phyloP scores from a whole-genome alignment of 768 basidiomycete species.

The Mycena latifolia region DNA sequence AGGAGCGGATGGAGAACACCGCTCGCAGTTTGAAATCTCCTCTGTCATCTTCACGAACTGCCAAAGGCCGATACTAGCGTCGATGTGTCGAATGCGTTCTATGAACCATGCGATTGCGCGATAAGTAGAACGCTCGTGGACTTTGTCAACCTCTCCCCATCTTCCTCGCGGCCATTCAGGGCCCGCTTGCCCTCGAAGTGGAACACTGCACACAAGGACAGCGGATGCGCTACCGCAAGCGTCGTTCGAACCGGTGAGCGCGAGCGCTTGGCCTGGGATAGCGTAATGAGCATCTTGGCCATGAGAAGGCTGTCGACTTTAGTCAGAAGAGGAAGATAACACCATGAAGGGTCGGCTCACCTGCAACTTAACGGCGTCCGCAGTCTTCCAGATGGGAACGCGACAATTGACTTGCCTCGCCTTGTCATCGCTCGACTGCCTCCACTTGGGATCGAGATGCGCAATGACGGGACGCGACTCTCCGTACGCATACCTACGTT shows the following conservation, averaged over 20 bases:
- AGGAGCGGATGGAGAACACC: constrained; percentile 87
- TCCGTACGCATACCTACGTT: constrained; percentile 82
- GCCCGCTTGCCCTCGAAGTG: constrained; percentile 77
- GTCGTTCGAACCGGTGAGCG: constrained; percentile 65
- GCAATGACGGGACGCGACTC: constrained; percentile 85
- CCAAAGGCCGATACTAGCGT: constrained; percentile 77
- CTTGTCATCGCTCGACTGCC: constrained; percentile 69
- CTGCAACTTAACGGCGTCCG: constrained; percentile 61
- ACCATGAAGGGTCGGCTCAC: constrained; percentile 51
- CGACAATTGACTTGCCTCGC: constrained; percentile 66
- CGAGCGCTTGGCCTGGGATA: constrained; percentile 67
- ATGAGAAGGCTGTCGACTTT: constrained; percentile 59
- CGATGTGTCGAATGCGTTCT: constrained; percentile 83
- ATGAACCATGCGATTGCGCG: constrained; percentile 88
- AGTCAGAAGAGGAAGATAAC: constrained; percentile 21
- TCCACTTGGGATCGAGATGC: constrained; percentile 81
- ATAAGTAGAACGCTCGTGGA: constrained; percentile 88
- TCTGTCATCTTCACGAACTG: constrained; percentile 62
- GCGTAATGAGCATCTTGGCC: constrained; percentile 72
- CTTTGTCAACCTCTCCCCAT: constrained; percentile 88
- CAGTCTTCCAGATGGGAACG: constrained; percentile 75
- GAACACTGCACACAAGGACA: constrained; percentile 81
- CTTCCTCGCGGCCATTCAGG: constrained; percentile 80
- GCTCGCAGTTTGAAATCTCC: constrained; percentile 70
- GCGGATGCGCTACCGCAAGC: constrained; percentile 84